Evolutionary conservation across 2,329 filamentous ascomycete genomes (phyloP).

Genomic region (Cordyceps javanica): DNA sequence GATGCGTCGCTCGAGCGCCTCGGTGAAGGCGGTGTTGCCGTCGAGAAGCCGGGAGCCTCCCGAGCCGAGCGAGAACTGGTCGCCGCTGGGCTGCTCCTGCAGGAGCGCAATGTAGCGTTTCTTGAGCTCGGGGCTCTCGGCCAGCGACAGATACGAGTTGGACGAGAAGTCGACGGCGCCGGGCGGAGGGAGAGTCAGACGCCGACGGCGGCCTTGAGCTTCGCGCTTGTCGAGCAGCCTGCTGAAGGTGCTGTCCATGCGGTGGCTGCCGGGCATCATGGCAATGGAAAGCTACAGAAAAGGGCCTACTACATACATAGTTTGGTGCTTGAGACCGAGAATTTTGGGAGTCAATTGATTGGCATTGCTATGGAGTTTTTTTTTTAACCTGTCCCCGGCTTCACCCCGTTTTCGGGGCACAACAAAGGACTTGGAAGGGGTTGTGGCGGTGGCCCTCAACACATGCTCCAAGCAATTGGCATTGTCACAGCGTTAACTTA

Average conservation of each 20-base stretch:
- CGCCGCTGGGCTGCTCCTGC: conserved; percentile 17
- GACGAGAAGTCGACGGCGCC: conserved; percentile 72
- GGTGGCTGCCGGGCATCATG: conserved; percentile 8
- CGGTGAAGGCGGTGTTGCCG: conserved; percentile 41
- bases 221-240: conserved; percentile 24
- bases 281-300: not conserved
- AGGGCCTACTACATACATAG: not conserved
- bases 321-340: not conserved
- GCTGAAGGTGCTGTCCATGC: conserved; percentile 24
- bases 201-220: conserved; percentile 34
- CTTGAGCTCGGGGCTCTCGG: conserved; percentile 44
- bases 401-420: conserved; percentile 7
- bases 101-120: conserved; percentile 53
- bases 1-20: conserved; percentile 40
- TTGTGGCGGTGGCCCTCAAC: not conserved
- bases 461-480: not conserved
- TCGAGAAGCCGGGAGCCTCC: conserved; percentile 49
- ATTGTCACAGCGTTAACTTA: not conserved
- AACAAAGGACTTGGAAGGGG: too few species aligned
- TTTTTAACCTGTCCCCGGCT: not conserved
- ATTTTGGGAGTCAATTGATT: not conserved
- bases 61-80: conserved; percentile 33
- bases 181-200: conserved; percentile 52
- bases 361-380: not conserved
- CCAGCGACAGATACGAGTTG: conserved; percentile 74